Percentiles rank a stretch among this genome's conserved stretches.
phyloP scores from a whole-genome alignment of 768 basidiomycete genomes.

The Suillus americanus region DNA sequence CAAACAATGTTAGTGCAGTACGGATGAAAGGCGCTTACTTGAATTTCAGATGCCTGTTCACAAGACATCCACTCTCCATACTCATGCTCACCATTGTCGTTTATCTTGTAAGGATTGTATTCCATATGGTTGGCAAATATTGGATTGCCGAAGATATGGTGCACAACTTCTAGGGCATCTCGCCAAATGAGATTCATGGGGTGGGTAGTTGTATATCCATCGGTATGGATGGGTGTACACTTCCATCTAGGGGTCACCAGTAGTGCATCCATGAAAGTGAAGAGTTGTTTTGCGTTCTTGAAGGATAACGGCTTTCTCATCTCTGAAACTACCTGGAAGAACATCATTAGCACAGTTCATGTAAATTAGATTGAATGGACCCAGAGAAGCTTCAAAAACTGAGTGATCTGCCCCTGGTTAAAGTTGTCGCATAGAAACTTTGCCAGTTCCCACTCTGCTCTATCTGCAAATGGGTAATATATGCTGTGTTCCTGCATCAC shows the following conservation, averaged over 20 bases:
- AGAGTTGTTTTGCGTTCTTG: slow-evolving; percentile 17
- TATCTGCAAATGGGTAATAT: slow-evolving; percentile 33
- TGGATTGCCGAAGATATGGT: slow-evolving; percentile 21
- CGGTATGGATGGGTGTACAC: slow-evolving; percentile 5
- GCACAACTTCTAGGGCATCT: slow-evolving; percentile 22
- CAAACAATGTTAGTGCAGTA: not conserved
- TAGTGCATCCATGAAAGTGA: slow-evolving; percentile 15
- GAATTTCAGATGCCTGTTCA: slow-evolving; percentile 20
- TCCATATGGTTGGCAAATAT: slow-evolving; percentile 14
- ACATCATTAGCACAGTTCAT: not conserved
- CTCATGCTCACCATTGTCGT: slow-evolving; percentile 19
- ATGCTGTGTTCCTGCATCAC: slow-evolving; percentile 11
- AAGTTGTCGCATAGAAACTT: slow-evolving; percentile 27
- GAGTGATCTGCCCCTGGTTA: slow-evolving; percentile 26
- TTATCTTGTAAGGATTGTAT: slow-evolving; percentile 22
- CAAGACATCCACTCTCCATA: slow-evolving; percentile 21
- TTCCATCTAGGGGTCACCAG: slow-evolving; percentile 22
- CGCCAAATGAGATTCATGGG: slow-evolving; percentile 24
- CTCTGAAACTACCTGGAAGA: not conserved
- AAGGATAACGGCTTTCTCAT: slow-evolving; percentile 6
- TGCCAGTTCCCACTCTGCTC: slow-evolving; percentile 32
- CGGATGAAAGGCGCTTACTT: slow-evolving; percentile 7
- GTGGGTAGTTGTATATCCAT: slow-evolving; percentile 15
- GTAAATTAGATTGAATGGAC: slow-evolving; percentile 17
- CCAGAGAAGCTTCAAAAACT: slow-evolving; percentile 27